These are phyloP conservation scores for Boletus pseudo-olivaceus DNA, from an alignment of 768 basidiomycete genomes.

Conservation along the genomic window DNA sequence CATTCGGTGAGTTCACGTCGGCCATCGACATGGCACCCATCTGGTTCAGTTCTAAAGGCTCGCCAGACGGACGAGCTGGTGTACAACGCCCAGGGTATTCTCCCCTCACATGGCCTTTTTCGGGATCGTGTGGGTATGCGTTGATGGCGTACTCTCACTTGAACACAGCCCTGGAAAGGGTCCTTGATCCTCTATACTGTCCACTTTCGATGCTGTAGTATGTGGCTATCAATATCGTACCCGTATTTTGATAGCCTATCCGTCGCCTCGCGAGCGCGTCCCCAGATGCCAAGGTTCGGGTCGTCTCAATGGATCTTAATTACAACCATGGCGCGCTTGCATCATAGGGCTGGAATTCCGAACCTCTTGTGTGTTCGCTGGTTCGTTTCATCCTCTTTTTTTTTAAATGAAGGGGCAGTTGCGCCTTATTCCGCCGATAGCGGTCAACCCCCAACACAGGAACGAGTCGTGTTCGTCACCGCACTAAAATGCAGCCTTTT, in stretches of 20 bases:
- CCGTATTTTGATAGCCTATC: background rate
- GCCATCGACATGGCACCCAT: background rate
- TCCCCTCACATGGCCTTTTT: constrained; percentile 1
- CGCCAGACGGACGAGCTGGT: background rate
- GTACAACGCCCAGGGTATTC: background rate
- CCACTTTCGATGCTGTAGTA: constrained; percentile 1
- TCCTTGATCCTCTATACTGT: background rate
- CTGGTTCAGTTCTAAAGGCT: background rate
- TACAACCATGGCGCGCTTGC: background rate
- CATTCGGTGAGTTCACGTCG: background rate
- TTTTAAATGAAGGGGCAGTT: constrained; percentile 4
- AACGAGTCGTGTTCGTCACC: constrained; percentile 1
- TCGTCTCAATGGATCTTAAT: constrained; percentile 4
- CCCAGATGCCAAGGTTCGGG: constrained; percentile 2
- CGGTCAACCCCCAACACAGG: background rate
- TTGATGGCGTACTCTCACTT: background rate
- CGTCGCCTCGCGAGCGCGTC: too few species aligned
- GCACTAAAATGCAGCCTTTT: background rate
- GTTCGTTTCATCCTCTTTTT: constrained; percentile 15
- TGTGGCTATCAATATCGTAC: background rate
- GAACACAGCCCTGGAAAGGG: constrained; percentile 6
- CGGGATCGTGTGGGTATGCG: background rate
- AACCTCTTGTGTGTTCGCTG: background rate
- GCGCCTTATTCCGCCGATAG: constrained; percentile 13
- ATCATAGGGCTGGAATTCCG: background rate